Evolutionary conservation across 495 filamentous ascomycete species (phyloP), one percentile per base, ranked within the genome.

Genomic region (Aspergillus sparsus): DNA sequence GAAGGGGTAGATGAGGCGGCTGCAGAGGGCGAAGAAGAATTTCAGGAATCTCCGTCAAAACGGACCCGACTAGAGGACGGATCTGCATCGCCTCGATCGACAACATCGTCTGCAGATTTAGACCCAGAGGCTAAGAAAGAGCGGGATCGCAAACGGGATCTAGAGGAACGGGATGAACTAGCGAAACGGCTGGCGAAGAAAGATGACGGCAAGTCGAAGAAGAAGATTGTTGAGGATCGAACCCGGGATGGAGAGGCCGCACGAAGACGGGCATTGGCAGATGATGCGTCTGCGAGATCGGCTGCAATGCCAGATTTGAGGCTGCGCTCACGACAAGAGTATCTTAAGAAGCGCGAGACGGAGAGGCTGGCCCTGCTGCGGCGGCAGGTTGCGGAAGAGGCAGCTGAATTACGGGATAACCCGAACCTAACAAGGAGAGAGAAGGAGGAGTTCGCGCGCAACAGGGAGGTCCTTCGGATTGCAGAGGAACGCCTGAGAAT

Each of bases 381-480:
- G 16, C 91, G 89, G 66, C 93, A 98, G 68, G 93, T 98, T n/a
- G 84, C 83, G 2, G 94, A 98, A 63, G 94, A 98, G 68, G 84
- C 87, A 7, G 85, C 86, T 16, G 95, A 98, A 71, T 73, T 96
- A 62, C 80, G 87, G 42, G 88, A 86, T 27, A 92, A 93, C 52
- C 87, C 87, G 0, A 83, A 81, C 53, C 76, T 98, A 12, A 89
- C 88, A 3, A 82, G 87, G 58, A 77, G 77, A 53, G 94, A 98
- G 78, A 94, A 89, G 69, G 89, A 88, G 49, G 92, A 97, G 62
- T 98, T 98, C 69, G 87, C 88, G 2, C 88, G 91, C 57, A 98
- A 98, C 66, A 82, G 90, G 42, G 90, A 98, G 72, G 83, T 94
- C 21, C 80, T 98, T 16, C 82, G 88, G 16, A 82, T 98, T 42